Base-by-base conservation (phyloP, 75 land plant species). In the Larix kaempferi region DNA sequence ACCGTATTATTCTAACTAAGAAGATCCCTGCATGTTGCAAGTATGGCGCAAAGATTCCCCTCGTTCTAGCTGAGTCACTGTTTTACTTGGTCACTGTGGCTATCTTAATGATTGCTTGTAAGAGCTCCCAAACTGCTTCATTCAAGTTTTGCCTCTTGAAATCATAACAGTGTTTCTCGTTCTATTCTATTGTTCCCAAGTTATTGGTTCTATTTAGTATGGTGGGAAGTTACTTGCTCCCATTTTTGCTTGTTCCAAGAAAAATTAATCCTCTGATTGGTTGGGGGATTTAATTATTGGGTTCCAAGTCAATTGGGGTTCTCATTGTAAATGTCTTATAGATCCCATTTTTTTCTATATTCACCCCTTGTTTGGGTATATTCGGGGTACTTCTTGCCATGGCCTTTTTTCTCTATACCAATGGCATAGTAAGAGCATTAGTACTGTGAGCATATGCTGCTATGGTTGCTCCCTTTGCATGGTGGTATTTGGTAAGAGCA, bases 251-350 rank as follows among this genome's bases (percentile, higher is more conserved):
- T 35, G 81, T 96, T 33, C 99, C 98, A 2, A 80, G 86, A 39
- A 92, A 92, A 26, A 69, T 88, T 13, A 95, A 98, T 57, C 95
- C 99, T 55, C 11, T 95, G 2, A 62, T 93, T 23, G 98, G 95
- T n/a, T 98, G 98, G 99, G 56, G 82, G 1, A 81, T 93, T 59
- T 93, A 93, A 71, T 84, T 98, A 7, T 65, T 93, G 1, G 95
- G 95, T 15, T 82, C 98, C 0, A 73, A 79, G 6, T 84, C 96
- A 5, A 78, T 89, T 52, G 69, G 80, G 44, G 82, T 85, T 0
- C 80, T 95, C 23, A 85, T 80, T 0, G 78, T 88, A 59, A 90
- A 85, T 63, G 74, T 80, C 4, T 90, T 94, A 73, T 73, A 90
- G 26, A 78, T 96, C 37, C 94, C 92, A 35, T 54, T 76, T 29